Evolutionary conservation across 176 grass and related monocot genomes (phyloP), one percentile per base, ranked within the genome.

Genomic region (Zoysia pacifica): DNA sequence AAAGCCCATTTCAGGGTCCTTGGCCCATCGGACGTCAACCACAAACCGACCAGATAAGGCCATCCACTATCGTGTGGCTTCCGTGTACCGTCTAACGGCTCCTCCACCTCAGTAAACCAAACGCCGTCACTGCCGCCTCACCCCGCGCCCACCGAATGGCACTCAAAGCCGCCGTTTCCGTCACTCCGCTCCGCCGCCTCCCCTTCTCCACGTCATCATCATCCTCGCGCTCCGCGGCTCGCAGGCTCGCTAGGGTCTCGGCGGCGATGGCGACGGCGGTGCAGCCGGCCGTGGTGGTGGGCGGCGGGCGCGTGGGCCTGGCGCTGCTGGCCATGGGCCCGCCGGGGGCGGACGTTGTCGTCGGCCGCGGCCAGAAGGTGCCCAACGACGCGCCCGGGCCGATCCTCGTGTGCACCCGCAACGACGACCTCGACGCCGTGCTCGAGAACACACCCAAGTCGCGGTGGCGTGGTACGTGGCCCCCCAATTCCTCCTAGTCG

Each of bases 351-450:
- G 95, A 97, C 74, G 74, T 94, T 5, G 78, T 94, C 3, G 74
- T 97, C 54, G 87, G 95, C 58, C 81, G 92, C 47, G 87, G 92
- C 7, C 83, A 94, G 50, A 81, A 72, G 90, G 83, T 94, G 9
- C 90, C 95, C 37, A 75, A 69, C 3, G 75, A 82, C 3, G 75
- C 84, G 44, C 80, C 87, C 2, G 89, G 94, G 15, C 91, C 91
- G 39, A 85, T 97, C 45, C 50, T 97, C 0, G 94, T 97, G 15
- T 97, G 94, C 84, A 97, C 94, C 47, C 91, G 94, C 77, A 97
- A 97, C 75, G 94, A 97, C 75, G 94, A 97, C 86, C 85, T 97
- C 40, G 94, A 97, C 74, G 83, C 85, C 35, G 94, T 97, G 71
- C 94, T 98, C 5, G 91, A 88, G 48, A 73, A 83, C 83, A 97